Percentiles rank a stretch among this genome's conserved stretches.
phyloP scores from a whole-genome alignment of 345 rosid species.

The Eucalyptus urophylla region DNA sequence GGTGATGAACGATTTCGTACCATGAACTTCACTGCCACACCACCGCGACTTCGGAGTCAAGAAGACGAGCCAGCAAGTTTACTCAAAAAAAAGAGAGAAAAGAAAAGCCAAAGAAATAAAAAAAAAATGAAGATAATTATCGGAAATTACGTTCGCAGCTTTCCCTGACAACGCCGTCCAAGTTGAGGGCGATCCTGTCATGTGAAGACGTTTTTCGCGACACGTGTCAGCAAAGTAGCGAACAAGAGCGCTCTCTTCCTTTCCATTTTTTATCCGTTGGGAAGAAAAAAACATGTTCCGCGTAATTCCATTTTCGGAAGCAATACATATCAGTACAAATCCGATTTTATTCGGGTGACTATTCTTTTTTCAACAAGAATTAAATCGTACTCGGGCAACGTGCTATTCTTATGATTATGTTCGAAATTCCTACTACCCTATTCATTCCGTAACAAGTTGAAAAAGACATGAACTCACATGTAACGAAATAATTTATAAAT shows the following conservation, averaged over 20 bases:
- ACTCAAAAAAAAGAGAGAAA: neutral
- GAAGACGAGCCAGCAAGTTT: neutral
- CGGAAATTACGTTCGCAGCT: neutral
- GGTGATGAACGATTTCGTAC: neutral
- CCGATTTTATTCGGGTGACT: neutral
- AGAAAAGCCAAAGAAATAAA: neutral
- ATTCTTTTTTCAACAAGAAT: neutral
- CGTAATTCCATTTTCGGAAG: neutral
- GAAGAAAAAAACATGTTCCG: neutral
- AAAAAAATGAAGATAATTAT: neutral
- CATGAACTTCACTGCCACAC: neutral
- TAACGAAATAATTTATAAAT: neutral
- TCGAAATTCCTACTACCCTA: neutral
- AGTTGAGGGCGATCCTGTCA: neutral
- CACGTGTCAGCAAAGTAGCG: neutral
- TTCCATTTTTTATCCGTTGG: neutral
- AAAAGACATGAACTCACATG: neutral
- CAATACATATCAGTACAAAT: neutral
- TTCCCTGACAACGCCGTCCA: neutral
- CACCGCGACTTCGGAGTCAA: neutral
- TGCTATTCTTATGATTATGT: too few relatives aligned
- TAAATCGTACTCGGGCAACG: neutral
- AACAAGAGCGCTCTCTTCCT: neutral
- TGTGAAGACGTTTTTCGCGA: neutral
- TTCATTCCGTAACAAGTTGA: too few relatives aligned